These are phyloP conservation scores for Diaporthe ilicicola DNA, from an alignment of 2,329 filamentous ascomycete genomes.

Conservation along the genomic window DNA sequence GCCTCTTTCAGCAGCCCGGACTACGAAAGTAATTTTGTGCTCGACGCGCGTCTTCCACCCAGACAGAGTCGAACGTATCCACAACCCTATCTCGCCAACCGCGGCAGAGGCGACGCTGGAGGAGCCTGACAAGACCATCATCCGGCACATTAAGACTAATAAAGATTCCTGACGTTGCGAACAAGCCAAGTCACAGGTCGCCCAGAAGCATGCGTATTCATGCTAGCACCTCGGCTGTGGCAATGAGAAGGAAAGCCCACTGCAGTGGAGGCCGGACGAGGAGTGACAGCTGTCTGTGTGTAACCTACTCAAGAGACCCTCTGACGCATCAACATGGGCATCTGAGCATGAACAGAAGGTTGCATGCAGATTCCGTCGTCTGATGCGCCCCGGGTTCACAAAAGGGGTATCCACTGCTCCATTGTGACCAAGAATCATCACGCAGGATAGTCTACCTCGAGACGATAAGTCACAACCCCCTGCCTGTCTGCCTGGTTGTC, in stretches of 20 bases:
- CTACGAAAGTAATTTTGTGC: neutral
- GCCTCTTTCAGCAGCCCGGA: neutral
- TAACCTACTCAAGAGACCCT: neutral
- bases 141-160: neutral
- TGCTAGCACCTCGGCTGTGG: neutral
- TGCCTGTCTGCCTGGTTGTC: neutral
- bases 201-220: neutral
- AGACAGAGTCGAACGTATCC: neutral
- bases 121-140: neutral
- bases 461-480: neutral
- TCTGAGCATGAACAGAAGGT: neutral
- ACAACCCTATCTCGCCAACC: neutral
- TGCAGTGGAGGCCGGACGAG: neutral
- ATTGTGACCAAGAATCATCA: neutral
- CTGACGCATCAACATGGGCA: neutral
- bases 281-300: constrained; percentile 8
- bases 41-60: neutral
- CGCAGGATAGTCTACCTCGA: neutral
- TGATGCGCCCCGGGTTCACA: constrained; percentile 16
- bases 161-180: neutral
- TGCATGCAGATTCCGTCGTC: neutral
- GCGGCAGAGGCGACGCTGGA: neutral
- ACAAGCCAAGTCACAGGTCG: constrained; percentile 7
- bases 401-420: neutral
- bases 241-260: neutral